Conservation (phyloP, 495 filamentous ascomycete species). For the Lasiosphaeriaceae sp. region DNA sequence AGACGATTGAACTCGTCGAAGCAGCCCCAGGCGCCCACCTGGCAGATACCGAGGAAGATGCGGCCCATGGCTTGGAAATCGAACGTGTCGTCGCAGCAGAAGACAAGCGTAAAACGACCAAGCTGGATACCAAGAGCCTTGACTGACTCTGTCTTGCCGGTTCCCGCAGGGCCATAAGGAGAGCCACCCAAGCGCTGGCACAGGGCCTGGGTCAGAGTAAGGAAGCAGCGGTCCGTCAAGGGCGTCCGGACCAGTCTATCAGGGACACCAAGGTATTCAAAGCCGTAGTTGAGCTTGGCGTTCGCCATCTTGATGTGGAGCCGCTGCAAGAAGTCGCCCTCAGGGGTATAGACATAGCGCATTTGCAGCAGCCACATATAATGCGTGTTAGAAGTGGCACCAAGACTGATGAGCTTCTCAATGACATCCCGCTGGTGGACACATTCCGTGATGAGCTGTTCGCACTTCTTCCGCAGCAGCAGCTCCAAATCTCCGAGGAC, state of each 20-base stretch:
- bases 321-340: conserved; percentile 77
- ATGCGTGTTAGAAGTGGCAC: conserved; percentile 74
- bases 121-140: conserved; percentile 96
- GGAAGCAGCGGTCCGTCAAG: conserved; percentile 95
- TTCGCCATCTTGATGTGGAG: conserved; percentile 96
- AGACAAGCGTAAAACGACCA: conserved; percentile 94
- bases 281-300: conserved; percentile 90
- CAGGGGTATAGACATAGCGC: conserved; percentile 84
- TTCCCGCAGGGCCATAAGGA: conserved; percentile 95
- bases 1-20: conserved; percentile 99
- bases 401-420: conserved; percentile 69
- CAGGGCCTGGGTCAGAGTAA: conserved; percentile 92
- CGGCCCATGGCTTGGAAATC: conserved; percentile 99
- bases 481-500: conserved; percentile 89
- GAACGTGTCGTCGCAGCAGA: conserved; percentile 98
- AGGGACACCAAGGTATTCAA: conserved; percentile 94
- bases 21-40: conserved; percentile 98
- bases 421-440: conserved; percentile 95
- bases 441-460: conserved; percentile 97
- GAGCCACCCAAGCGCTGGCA: conserved; percentile 94
- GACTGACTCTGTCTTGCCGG: conserved; percentile 98
- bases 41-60: conserved; percentile 98
- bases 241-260: conserved; percentile 95
- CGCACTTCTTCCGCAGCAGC: conserved; percentile 89
- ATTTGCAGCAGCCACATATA: conserved; percentile 96